Conservation (phyloP, 1,139 yeast species). For the Yamadazyma oceani region DNA sequence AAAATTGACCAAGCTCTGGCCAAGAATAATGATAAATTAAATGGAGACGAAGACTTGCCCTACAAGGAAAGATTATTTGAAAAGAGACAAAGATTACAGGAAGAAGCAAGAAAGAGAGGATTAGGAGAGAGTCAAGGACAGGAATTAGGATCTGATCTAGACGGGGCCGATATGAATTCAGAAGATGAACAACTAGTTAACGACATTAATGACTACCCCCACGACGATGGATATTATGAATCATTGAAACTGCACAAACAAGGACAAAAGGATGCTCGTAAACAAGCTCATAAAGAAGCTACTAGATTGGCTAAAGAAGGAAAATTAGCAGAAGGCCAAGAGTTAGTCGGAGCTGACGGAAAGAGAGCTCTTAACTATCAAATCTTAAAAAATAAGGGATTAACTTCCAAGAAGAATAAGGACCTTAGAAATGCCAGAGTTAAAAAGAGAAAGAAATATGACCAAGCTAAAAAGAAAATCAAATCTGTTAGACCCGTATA, state of each 20-base stretch:
- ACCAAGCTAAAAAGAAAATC: slow-evolving; percentile 90
- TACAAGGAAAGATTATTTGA: slow-evolving; percentile 87
- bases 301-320: slow-evolving; percentile 84
- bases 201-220: slow-evolving; percentile 35
- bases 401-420: slow-evolving; percentile 89
- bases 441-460: slow-evolving; percentile 97
- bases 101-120: slow-evolving; percentile 89
- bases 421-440: slow-evolving; percentile 95
- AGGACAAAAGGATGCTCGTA: slow-evolving; percentile 52
- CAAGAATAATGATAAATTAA: slow-evolving; percentile 49
- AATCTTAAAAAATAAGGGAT: slow-evolving; percentile 91
- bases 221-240: slow-evolving; percentile 50
- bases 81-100: slow-evolving; percentile 80
- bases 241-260: slow-evolving; percentile 49
- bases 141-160: slow-evolving; percentile 55
- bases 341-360: slow-evolving; percentile 69
- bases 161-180: slow-evolving; percentile 49
- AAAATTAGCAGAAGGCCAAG: slow-evolving; percentile 69
- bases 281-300: slow-evolving; percentile 69
- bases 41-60: slow-evolving; percentile 93
- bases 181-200: slow-evolving; percentile 47
- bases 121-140: slow-evolving; percentile 30
- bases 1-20: slow-evolving; percentile 85
- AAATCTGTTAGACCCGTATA: slow-evolving; percentile 87
- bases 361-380: slow-evolving; percentile 95